phyloP scores from a whole-genome alignment of 2,329 filamentous ascomycete genomes.

The Cadophora sp. region DNA sequence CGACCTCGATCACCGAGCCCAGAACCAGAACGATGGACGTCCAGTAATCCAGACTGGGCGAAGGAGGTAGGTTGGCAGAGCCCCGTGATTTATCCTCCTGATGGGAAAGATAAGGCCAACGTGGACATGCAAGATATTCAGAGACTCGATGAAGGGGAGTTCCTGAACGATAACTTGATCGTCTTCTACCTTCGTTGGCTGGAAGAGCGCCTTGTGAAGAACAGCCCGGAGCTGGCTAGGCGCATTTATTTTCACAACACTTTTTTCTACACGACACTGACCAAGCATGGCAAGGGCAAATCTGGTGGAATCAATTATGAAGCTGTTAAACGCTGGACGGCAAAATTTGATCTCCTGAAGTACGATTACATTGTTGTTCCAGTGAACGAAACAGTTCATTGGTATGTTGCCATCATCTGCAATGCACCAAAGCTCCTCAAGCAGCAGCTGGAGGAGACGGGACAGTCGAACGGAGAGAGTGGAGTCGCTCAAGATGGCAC shows the following conservation, averaged over 20 bases:
- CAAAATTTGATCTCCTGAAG: slow-evolving; percentile 80
- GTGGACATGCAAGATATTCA: slow-evolving; percentile 76
- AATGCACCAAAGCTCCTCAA: slow-evolving; percentile 73
- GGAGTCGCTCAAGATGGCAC: background rate
- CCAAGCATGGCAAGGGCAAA: slow-evolving; percentile 58
- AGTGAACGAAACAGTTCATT: slow-evolving; percentile 86
- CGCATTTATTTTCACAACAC: slow-evolving; percentile 90
- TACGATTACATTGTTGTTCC: slow-evolving; percentile 92
- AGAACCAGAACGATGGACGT: slow-evolving; percentile 54
- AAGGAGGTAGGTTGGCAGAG: slow-evolving; percentile 53
- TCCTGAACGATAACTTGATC: slow-evolving; percentile 91
- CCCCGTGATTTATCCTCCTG: slow-evolving; percentile 66
- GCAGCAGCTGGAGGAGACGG: slow-evolving; percentile 13
- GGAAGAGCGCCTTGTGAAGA: slow-evolving; percentile 63
- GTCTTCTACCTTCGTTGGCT: slow-evolving; percentile 84
- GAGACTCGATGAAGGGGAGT: slow-evolving; percentile 82
- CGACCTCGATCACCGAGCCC: slow-evolving; percentile 23
- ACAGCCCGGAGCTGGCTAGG: slow-evolving; percentile 61
- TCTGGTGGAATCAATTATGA: slow-evolving; percentile 77
- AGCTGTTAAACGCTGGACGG: slow-evolving; percentile 86
- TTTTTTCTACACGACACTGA: slow-evolving; percentile 86
- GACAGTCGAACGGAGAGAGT: background rate
- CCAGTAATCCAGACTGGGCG: slow-evolving; percentile 57
- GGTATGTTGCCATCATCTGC: slow-evolving; percentile 96
- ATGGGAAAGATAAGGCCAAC: slow-evolving; percentile 65